Conservation (phyloP, 2,329 filamentous ascomycete genomes). For the Nemania sp. region DNA sequence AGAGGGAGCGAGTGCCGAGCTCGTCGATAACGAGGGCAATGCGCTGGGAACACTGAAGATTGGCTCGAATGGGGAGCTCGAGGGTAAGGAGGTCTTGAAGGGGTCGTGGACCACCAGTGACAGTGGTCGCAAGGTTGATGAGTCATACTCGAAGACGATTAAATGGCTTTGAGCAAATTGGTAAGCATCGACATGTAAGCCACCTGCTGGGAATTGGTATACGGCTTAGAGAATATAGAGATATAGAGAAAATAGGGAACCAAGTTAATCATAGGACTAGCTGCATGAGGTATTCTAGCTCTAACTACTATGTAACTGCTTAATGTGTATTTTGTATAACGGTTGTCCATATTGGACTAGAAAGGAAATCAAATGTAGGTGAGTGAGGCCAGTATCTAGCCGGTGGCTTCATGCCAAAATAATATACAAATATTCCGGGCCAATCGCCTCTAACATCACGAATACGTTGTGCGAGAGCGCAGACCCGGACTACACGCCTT, state of each 20-base stretch:
- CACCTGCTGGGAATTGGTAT: neutral
- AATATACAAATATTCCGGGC: neutral
- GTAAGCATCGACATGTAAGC: neutral
- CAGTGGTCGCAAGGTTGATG: slow-evolving; percentile 32
- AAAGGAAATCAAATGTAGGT: slow-evolving; percentile 6
- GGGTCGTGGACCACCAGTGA: slow-evolving; percentile 40
- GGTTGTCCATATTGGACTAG: neutral
- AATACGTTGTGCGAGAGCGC: neutral
- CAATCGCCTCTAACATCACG: neutral
- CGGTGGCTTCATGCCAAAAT: neutral
- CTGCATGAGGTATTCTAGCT: too few relatives aligned
- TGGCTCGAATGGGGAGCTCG: slow-evolving; percentile 46
- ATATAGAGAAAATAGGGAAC: too few relatives aligned
- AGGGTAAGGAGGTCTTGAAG: slow-evolving; percentile 46
- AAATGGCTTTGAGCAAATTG: slow-evolving; percentile 29
- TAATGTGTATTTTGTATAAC: too few relatives aligned
- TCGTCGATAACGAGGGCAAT: slow-evolving; percentile 51
- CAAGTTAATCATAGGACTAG: too few relatives aligned
- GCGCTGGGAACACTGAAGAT: slow-evolving; percentile 47
- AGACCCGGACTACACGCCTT: neutral
- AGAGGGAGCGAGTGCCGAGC: slow-evolving; percentile 46
- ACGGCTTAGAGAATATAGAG: neutral
- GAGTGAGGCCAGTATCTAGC: slow-evolving; percentile 2
- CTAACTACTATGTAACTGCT: too few relatives aligned
- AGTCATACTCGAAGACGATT: slow-evolving; percentile 29